Conservation (phyloP, 805 yeast species). For the Ogataea trehaloabstinens region DNA sequence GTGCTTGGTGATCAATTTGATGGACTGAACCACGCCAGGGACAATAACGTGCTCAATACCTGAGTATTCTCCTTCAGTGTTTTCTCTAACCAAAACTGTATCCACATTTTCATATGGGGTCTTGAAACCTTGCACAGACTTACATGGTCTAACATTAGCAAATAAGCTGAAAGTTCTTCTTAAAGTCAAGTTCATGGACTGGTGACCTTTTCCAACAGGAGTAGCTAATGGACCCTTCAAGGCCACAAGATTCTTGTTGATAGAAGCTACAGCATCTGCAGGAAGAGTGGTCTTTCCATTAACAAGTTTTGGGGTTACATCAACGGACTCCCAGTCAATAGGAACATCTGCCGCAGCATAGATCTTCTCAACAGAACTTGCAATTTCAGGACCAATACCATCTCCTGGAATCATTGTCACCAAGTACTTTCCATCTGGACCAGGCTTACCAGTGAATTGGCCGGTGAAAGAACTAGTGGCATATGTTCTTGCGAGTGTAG, state of each 20-base stretch:
- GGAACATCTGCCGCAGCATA: slow-evolving; percentile 95
- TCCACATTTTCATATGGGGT: slow-evolving; percentile 89
- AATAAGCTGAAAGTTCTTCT: slow-evolving; percentile 95
- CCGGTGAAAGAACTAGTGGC: slow-evolving; percentile 51
- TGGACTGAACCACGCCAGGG: slow-evolving; percentile 98
- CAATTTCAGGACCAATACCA: slow-evolving; percentile 96
- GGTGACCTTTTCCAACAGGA: slow-evolving; percentile 98
- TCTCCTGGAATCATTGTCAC: slow-evolving; percentile 98
- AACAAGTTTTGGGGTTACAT: slow-evolving; percentile 88
- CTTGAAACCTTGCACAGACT: slow-evolving; percentile 87
- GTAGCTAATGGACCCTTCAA: slow-evolving; percentile 98
- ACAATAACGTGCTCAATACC: slow-evolving; percentile 98
- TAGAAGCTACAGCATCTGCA: slow-evolving; percentile 84
- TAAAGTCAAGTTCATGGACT: slow-evolving; percentile 92
- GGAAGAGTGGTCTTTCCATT: slow-evolving; percentile 95
- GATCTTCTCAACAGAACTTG: slow-evolving; percentile 89
- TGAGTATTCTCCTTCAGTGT: slow-evolving; percentile 99
- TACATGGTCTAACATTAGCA: slow-evolving; percentile 97
- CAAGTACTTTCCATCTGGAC: slow-evolving; percentile 78
- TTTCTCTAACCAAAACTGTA: slow-evolving; percentile 95
- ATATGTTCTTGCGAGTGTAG: slow-evolving; percentile 27
- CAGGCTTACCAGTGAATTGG: slow-evolving; percentile 62
- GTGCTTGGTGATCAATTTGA: slow-evolving; percentile 92
- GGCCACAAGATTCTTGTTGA: slow-evolving; percentile 91
- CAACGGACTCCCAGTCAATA: slow-evolving; percentile 95